Percentiles rank a stretch among this genome's conserved stretches.
These are phyloP conservation scores for Stemphylium beticola DNA, from an alignment of 2,329 filamentous ascomycete species.

Conservation along the genomic window DNA sequence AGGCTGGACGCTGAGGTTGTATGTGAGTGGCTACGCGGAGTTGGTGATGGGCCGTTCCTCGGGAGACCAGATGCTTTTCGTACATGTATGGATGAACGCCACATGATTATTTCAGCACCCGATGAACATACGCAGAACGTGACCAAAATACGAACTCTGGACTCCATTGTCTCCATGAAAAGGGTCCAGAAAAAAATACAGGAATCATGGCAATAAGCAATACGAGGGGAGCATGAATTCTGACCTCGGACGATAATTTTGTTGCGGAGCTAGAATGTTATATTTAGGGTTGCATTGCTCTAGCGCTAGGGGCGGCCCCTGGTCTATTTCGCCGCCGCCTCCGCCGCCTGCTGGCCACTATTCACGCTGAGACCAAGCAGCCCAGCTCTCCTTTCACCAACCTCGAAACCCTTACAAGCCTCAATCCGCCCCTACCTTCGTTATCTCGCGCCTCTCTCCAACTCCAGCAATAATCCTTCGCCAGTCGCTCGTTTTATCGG, in stretches of 20 bases:
- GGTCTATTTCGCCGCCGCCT: constrained; percentile 8
- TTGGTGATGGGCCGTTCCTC: not conserved
- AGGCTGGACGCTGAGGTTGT: not conserved
- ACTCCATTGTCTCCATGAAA: no score
- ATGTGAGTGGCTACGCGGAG: not conserved
- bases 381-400: constrained; percentile 18
- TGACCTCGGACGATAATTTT: constrained; percentile 2
- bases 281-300: constrained; percentile 12
- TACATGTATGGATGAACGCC: not conserved
- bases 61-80: not conserved
- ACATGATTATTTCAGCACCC: not conserved
- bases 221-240: constrained; percentile 3
- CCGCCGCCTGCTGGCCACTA: constrained; percentile 3
- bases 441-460: not conserved
- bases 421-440: constrained; percentile 13
- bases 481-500: constrained; percentile 47
- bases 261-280: constrained; percentile 16
- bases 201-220: not conserved
- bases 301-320: constrained; percentile 9
- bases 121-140: no score
- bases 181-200: not conserved
- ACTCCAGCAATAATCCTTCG: constrained; percentile 24
- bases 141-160: no score
- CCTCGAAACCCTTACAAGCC: constrained; percentile 8
- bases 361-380: constrained; percentile 9